Percentiles rank a stretch among this genome's conserved stretches.
Conservation (phyloP, 169 alveolate genomes). For the Plasmodium gonderi region DNA sequence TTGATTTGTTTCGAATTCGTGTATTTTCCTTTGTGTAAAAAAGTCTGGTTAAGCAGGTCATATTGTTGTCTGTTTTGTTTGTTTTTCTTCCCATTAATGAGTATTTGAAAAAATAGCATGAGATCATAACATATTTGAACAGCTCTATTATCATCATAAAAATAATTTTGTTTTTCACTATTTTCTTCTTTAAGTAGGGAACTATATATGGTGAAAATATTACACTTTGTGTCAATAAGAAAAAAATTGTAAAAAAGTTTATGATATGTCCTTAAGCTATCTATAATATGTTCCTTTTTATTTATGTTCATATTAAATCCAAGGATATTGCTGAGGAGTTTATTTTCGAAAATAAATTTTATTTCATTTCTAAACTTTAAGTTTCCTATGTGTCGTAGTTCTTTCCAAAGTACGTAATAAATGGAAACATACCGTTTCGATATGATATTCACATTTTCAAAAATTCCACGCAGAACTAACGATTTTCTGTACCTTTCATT, state of each 20-base stretch:
- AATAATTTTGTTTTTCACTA: conserved; percentile 13
- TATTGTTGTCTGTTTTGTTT: background rate
- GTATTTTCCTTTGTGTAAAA: background rate
- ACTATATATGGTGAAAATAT: conserved; percentile 29
- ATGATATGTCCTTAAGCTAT: conserved; percentile 48
- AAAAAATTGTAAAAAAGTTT: conserved; percentile 15
- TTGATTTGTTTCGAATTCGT: background rate
- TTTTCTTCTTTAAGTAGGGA: background rate
- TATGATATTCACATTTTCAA: conserved; percentile 17
- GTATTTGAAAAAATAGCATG: conserved; percentile 58
- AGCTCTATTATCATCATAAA: conserved; percentile 29
- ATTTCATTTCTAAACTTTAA: conserved; percentile 38
- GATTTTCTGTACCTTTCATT: conserved; percentile 11
- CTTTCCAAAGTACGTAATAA: background rate
- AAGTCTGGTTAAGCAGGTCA: background rate
- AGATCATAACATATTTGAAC: conserved; percentile 61
- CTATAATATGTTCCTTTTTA: conserved; percentile 28
- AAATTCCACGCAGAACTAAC: background rate
- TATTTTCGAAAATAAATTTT: conserved; percentile 34
- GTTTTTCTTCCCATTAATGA: conserved; percentile 36
- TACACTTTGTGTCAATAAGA: conserved; percentile 18
- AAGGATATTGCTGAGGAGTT: background rate
- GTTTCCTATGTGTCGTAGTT: background rate
- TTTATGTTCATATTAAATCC: conserved; percentile 54
- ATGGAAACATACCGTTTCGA: conserved; percentile 2